These are phyloP conservation scores for Penicillium polonicum DNA, from an alignment of 2,329 filamentous ascomycete genomes.

Conservation along the genomic window DNA sequence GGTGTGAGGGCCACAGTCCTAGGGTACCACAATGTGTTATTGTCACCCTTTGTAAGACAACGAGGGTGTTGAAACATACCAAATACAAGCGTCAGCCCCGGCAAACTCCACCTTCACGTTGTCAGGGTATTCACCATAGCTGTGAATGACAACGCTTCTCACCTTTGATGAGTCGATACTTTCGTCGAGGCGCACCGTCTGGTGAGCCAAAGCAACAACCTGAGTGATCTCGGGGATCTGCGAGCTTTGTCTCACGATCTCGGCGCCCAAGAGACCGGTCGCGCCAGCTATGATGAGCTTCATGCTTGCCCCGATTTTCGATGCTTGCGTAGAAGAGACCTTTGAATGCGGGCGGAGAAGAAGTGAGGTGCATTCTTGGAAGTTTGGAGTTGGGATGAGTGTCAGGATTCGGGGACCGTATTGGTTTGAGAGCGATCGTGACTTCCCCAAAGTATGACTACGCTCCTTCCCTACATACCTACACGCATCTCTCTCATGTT, in stretches of 20 bases:
- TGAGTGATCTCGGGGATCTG: conserved; percentile 14
- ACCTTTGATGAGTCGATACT: conserved; percentile 25
- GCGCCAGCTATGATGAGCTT: conserved; percentile 39
- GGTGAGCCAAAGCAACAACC: conserved; percentile 9
- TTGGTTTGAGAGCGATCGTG: not conserved
- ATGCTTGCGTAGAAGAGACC: not conserved
- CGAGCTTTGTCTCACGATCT: conserved; percentile 38
- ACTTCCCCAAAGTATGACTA: not conserved
- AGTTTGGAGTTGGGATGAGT: not conserved
- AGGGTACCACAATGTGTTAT: not conserved
- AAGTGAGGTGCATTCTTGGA: not conserved
- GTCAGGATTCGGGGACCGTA: not conserved
- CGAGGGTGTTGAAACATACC: conserved; percentile 23
- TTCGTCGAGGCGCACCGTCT: conserved; percentile 4
- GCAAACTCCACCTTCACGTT: conserved; percentile 31
- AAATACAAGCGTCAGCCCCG: conserved; percentile 40
- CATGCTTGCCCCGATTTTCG: conserved; percentile 20
- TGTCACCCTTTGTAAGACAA: too few relatives aligned
- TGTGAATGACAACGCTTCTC: conserved; percentile 30
- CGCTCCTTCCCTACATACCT: not conserved
- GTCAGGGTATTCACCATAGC: conserved; percentile 37
- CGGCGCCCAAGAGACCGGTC: conserved; percentile 37
- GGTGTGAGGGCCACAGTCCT: conserved; percentile 23
- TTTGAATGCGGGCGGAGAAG: not conserved
- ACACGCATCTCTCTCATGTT: too few relatives aligned